Base-by-base conservation (phyloP, 2,329 filamentous ascomycete species). In the Botrytis porri region DNA sequence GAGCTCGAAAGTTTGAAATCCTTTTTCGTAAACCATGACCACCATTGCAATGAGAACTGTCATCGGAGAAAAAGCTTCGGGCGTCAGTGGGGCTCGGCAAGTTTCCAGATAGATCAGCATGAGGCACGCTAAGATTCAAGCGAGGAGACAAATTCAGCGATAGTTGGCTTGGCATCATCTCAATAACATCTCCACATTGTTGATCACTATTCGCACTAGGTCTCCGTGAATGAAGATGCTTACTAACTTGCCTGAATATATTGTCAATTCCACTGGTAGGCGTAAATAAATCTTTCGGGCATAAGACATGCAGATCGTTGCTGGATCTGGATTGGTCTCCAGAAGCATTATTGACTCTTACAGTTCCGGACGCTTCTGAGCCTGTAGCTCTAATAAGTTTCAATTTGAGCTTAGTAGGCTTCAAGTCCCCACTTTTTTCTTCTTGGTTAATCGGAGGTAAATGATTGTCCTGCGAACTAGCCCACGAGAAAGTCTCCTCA, bases 51-150 rank as follows among this genome's bases (percentile, higher is more conserved):
- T 77, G 78, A 7, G 81, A 82, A 75, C 82, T 83, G 66, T 82
- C 79, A 73, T 82, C 81, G 2, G 82, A 83, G 67, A 83, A 82
- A 64, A 81, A 82, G 71, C 81, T 83, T 64, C 74, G 77, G 37
- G 76, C 79, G 73, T 80, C 81, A 14, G 74, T 59, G 18, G 75
- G 72, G 59, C 75, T 77, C 39, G 76, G 51, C 61, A 76, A 75
- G 64, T 75, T 74, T n/a, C 67, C 43, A 59, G 75, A 67, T 70
- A 72, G 57, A 45, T 70, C 74, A 61, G 69, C 65, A 37, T 51
- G 69, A 48, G 65, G 62, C 29, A 37, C 48, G 65, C 57, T 35
- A 65, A 70, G 57, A 66, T 74, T 63, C 57, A 67, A 65, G n/a
- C 43, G 70, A 14, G 74, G 71, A 39, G 77, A 70, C 29, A 69